Percentiles rank a stretch among this genome's conserved stretches.
phyloP scores from a whole-genome alignment of 768 basidiomycete genomes.

The Inosperma sp. region DNA sequence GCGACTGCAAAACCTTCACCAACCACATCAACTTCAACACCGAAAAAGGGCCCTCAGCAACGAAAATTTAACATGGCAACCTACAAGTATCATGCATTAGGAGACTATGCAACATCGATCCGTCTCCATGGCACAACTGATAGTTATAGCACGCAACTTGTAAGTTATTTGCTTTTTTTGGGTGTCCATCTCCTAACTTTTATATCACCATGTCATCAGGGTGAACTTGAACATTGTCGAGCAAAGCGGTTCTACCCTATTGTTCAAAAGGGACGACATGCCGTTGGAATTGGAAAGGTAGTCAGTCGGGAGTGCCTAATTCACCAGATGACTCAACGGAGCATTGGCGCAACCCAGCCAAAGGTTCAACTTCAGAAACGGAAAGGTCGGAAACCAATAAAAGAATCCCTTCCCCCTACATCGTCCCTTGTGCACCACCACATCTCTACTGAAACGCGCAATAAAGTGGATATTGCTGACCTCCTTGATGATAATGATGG shows the following conservation, averaged over 20 bases:
- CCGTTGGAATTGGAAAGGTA: constrained; percentile 23
- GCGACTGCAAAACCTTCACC: constrained; percentile 5
- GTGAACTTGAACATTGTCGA: constrained; percentile 8
- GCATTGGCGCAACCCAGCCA: neutral
- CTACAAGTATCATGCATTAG: constrained; percentile 37
- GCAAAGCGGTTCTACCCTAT: constrained; percentile 11
- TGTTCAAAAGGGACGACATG: constrained; percentile 30
- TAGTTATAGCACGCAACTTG: constrained; percentile 36
- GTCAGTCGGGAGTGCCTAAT: constrained; percentile 13
- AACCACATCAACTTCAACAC: constrained; percentile 1
- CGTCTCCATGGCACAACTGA: constrained; percentile 31
- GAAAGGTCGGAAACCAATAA: neutral
- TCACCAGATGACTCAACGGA: neutral
- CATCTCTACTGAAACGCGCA: constrained; percentile 13
- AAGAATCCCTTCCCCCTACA: constrained; percentile 4
- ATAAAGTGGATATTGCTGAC: constrained; percentile 11
- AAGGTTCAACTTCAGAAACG: neutral
- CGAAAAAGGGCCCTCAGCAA: neutral
- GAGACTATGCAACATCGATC: constrained; percentile 30
- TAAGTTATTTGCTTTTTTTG: constrained; percentile 18
- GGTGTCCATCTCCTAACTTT: neutral
- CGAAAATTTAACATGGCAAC: constrained; percentile 20
- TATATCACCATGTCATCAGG: neutral
- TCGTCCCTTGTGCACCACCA: constrained; percentile 14
- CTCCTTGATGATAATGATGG: constrained; percentile 10